A percentile compares a stretch with the other conserved stretches of the same genome.
Evolutionary conservation across 345 rosid species (phyloP).

Genomic region (Euphorbia lathyris): DNA sequence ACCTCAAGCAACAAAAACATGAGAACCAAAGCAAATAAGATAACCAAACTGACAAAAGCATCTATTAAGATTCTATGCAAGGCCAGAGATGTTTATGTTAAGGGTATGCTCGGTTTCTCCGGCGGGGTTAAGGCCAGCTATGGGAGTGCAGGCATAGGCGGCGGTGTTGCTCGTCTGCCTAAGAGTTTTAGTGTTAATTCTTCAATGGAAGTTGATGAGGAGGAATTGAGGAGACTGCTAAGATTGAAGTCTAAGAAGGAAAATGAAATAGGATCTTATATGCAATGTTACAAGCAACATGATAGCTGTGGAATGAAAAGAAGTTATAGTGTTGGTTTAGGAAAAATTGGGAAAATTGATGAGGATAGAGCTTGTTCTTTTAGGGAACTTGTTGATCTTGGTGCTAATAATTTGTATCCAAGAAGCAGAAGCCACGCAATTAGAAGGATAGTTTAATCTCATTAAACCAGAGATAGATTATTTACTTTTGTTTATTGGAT

Average conservation of each 20-base stretch:
- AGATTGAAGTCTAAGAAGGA: slow-evolving; percentile 15
- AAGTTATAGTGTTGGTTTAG: slow-evolving; percentile 48
- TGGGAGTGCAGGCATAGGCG: slow-evolving; percentile 10
- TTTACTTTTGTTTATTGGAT: too few species aligned
- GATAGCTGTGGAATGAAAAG: slow-evolving; percentile 16
- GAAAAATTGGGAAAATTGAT: slow-evolving; percentile 51
- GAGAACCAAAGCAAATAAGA: slow-evolving; percentile 18
- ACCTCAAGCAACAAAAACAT: not conserved
- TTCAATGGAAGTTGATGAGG: not conserved
- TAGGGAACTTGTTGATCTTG: too few species aligned
- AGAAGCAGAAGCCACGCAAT: slow-evolving; percentile 30
- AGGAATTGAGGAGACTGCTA: slow-evolving; percentile 23
- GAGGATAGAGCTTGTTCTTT: too few species aligned
- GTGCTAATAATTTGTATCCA: too few species aligned
- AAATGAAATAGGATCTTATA: slow-evolving; percentile 1
- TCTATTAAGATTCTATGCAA: slow-evolving; percentile 35
- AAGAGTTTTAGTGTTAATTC: slow-evolving; percentile 35
- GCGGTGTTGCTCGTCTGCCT: slow-evolving; percentile 22
- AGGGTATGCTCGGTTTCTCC: slow-evolving; percentile 27
- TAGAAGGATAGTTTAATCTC: not conserved
- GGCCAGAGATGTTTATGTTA: slow-evolving; percentile 36
- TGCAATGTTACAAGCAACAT: too few species aligned
- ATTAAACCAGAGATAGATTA: not conserved
- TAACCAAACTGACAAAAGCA: slow-evolving; percentile 18
- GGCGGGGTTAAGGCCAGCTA: not conserved